Base-by-base conservation (phyloP, 768 basidiomycete species). In the Myochromella boudieri region DNA sequence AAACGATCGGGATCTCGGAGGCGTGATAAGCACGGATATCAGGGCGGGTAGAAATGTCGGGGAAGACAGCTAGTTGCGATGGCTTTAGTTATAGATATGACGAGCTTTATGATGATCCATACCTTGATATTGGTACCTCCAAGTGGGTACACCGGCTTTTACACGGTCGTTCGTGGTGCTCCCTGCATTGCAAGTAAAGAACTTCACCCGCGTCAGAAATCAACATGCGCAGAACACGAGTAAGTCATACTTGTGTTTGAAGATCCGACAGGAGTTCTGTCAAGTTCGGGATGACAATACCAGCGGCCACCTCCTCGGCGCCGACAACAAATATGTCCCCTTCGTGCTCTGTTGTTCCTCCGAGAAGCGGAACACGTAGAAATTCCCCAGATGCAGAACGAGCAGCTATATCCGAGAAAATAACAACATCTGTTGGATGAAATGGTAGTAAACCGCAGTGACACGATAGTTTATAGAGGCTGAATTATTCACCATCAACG, bases 1-100 rank as follows among this genome's bases (percentile, higher is more conserved):
- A 75, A 25, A 70, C 62, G 22, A 70, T 51, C 0, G 73, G 70
- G 24, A 75, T 65, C 31, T 72, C 66, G 0, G 70, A 65, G 0
- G 65, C 60, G 31, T 74, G 72, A 47, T 65, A 71, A 2, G 70
- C 64, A 4, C 72, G 65, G 5, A 70, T 42, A 41, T 67, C 66
- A 0, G 63, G 57, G 5, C 63, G 60, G 10, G 52, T 52, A 2
- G 68, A 67, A 18, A 71, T 65, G 33, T 68, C 66, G 3, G 63
- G 63, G 49, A 71, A 72, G n/a, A 70, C 56, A 21, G 57, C 69
- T 71, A 36, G 3, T 8, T n/a, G n/a, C n/a, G n/a, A n/a, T 28
- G n/a, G 39, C 12, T 15, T 27, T 18, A 25, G 7, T 21, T 12
- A n/a, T n/a, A 26, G 18, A 1, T 5, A 18, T 18, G 28, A 21